phyloP scores from a whole-genome alignment of 1,284 basidiomycete species.

The Coniferiporia sulphurascens region DNA sequence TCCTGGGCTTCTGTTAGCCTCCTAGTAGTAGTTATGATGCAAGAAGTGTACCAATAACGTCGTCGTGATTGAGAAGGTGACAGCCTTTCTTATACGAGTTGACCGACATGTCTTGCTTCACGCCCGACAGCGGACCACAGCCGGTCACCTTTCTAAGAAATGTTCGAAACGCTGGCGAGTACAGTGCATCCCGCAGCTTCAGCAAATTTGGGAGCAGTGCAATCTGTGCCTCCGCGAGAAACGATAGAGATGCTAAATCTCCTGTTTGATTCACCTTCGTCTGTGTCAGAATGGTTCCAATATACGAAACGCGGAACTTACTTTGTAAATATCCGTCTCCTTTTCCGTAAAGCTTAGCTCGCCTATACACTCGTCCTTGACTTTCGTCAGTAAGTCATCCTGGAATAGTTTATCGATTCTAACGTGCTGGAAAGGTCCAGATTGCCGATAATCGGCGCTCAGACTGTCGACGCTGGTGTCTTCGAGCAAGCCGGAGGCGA shows the following conservation, averaged over 20 bases:
- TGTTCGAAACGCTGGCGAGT: constrained; percentile 79
- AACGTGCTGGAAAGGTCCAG: constrained; percentile 80
- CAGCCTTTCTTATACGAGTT: constrained; percentile 89
- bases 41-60: constrained; percentile 64
- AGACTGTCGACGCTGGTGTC: constrained; percentile 51
- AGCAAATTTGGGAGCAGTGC: constrained; percentile 76
- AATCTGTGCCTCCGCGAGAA: constrained; percentile 73
- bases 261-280: constrained; percentile 92
- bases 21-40: not conserved
- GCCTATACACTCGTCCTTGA: constrained; percentile 77
- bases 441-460: constrained; percentile 50
- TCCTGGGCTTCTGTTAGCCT: constrained; percentile 35
- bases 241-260: constrained; percentile 90
- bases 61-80: constrained; percentile 96
- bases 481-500: constrained; percentile 54
- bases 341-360: constrained; percentile 94
- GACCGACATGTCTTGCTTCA: constrained; percentile 94
- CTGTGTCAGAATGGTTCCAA: not conserved
- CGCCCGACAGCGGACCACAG: constrained; percentile 88
- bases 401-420: constrained; percentile 82
- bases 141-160: constrained; percentile 89
- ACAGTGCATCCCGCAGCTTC: constrained; percentile 86
- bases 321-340: constrained; percentile 99
- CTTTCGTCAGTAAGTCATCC: constrained; percentile 72
- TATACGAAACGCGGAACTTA: constrained; percentile 28